phyloP scores from a whole-genome alignment of 352 stramenopile species.

The Lagenidium sp. region DNA sequence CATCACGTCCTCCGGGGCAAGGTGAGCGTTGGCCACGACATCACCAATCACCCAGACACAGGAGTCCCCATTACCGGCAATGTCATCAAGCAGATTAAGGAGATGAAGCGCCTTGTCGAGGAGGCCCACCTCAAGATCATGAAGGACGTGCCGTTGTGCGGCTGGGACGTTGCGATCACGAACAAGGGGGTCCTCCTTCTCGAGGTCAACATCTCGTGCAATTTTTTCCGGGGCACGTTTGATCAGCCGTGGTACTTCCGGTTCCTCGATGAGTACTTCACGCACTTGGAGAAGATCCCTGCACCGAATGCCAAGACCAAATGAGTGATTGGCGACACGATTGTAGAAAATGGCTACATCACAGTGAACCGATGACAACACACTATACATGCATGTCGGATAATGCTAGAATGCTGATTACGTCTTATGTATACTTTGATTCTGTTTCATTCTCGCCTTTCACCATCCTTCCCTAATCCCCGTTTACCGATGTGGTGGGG shows the following conservation, averaged over 20 bases:
- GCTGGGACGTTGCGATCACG: conserved; percentile 91
- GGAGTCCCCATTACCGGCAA: conserved; percentile 81
- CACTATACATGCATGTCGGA: too few relatives aligned
- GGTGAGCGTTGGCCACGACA: conserved; percentile 81
- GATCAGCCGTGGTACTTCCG: conserved; percentile 84
- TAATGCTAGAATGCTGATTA: conserved; percentile 1
- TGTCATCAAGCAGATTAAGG: conserved; percentile 83
- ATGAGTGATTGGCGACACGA: neutral
- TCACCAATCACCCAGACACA: conserved; percentile 86
- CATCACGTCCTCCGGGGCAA: conserved; percentile 62
- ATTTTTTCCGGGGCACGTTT: conserved; percentile 92
- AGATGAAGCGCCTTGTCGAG: conserved; percentile 75
- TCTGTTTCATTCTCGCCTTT: neutral
- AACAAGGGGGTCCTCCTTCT: conserved; percentile 83
- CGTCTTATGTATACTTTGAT: conserved; percentile 7
- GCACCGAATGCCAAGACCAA: conserved; percentile 9
- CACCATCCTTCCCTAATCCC: conserved; percentile 3
- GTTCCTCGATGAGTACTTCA: conserved; percentile 84
- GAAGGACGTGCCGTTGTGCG: conserved; percentile 88
- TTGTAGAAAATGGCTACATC: conserved; percentile 17
- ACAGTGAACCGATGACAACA: too few relatives aligned
- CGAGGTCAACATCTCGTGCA: conserved; percentile 92
- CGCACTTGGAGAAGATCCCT: conserved; percentile 51
- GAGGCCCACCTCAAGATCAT: conserved; percentile 89
- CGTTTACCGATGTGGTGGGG: conserved; percentile 9